Evolutionary conservation across 129 eudicot genomes (phyloP).

Genomic region (Tagetes erecta): DNA sequence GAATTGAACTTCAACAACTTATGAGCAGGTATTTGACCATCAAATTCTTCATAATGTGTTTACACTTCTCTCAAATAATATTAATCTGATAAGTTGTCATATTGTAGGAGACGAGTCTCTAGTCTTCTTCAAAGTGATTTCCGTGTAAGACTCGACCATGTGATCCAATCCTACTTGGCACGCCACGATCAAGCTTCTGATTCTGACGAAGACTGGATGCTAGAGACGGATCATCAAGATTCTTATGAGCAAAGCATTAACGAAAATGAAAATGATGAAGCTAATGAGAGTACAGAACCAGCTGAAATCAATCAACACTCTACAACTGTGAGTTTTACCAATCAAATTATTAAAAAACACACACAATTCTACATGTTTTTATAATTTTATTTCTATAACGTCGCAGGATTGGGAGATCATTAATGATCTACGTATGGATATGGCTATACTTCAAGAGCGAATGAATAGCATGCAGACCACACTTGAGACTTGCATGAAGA

Average conservation of each 20-base stretch:
- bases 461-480: slow-evolving; percentile 79
- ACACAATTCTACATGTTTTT: background rate
- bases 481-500: slow-evolving; percentile 87
- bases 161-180: slow-evolving; percentile 72
- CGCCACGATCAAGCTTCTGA: slow-evolving; percentile 56
- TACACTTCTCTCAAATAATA: background rate
- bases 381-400: background rate
- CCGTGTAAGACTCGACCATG: slow-evolving; percentile 69
- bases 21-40: slow-evolving; percentile 55
- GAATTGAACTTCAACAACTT: slow-evolving; percentile 69
- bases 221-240: slow-evolving; percentile 37
- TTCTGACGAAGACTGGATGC: slow-evolving; percentile 53
- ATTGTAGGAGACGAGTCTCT: slow-evolving; percentile 79
- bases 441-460: slow-evolving; percentile 76
- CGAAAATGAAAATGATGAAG: slow-evolving; percentile 36
- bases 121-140: slow-evolving; percentile 92
- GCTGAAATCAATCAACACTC: slow-evolving; percentile 24
- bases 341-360: background rate
- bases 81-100: slow-evolving; percentile 10
- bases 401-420: slow-evolving; percentile 80
- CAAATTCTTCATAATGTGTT: background rate
- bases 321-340: slow-evolving; percentile 51
- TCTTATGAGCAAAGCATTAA: slow-evolving; percentile 40
- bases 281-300: slow-evolving; percentile 24
- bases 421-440: slow-evolving; percentile 68